Conservation (phyloP, 495 filamentous ascomycete genomes). For the Neurospora tetraspora region DNA sequence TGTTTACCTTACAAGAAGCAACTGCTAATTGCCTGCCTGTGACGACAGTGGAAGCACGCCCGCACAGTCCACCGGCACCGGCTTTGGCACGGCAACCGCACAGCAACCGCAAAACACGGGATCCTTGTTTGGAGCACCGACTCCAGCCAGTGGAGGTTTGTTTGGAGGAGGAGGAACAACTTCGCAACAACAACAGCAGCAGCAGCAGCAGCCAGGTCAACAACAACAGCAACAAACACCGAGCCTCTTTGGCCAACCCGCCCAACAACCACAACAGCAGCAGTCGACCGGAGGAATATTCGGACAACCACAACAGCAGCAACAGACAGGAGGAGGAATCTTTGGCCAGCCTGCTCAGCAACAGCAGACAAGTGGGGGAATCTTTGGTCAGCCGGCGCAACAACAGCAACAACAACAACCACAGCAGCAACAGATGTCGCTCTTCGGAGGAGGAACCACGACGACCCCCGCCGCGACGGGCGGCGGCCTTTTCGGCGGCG, state of each 20-base stretch:
- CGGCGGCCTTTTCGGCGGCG: constrained; percentile 19
- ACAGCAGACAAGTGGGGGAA: constrained; percentile 15
- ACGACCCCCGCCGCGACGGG: constrained; percentile 9
- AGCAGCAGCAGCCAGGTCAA: too few relatives aligned
- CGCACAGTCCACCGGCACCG: constrained; percentile 32
- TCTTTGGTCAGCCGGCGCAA: constrained; percentile 13
- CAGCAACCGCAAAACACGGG: constrained; percentile 9
- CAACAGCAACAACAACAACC: constrained; percentile 12
- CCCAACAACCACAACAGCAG: constrained; percentile 18
- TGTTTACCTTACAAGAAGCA: background rate
- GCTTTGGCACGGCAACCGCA: constrained; percentile 40
- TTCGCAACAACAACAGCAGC: constrained; percentile 1
- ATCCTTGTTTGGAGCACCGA: constrained; percentile 14
- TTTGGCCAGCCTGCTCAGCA: constrained; percentile 13
- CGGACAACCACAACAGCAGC: constrained; percentile 13
- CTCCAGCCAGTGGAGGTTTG: constrained; percentile 21
- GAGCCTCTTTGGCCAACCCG: constrained; percentile 12
- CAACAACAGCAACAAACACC: constrained; percentile 11
- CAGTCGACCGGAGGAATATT: constrained; percentile 4
- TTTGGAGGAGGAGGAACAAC: constrained; percentile 21
- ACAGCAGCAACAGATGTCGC: background rate
- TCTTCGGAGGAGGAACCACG: background rate
- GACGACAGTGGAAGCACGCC: constrained; percentile 27
- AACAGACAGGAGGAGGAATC: constrained; percentile 20
- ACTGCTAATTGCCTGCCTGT: background rate